Conservation (phyloP, 78 protist genomes). For the Monocercomonoides exilis region DNA sequence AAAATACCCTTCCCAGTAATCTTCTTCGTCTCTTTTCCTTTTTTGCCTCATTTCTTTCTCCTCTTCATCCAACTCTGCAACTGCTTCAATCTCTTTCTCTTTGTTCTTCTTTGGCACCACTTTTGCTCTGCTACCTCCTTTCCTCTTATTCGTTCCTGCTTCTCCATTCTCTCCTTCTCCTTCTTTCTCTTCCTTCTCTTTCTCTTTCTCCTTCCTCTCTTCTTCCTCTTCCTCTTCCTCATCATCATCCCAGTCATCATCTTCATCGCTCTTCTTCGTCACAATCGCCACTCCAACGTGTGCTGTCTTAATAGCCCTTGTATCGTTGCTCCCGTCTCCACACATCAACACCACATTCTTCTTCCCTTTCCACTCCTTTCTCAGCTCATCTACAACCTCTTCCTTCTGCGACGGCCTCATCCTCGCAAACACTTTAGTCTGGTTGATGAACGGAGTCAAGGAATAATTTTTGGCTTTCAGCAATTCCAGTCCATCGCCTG, state of each 20-base stretch:
- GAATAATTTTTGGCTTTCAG: neutral
- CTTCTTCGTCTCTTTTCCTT: too few species aligned
- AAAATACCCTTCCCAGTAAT: too few species aligned
- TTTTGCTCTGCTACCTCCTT: too few species aligned
- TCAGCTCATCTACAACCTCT: neutral
- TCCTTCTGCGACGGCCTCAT: neutral
- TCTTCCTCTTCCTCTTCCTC: neutral
- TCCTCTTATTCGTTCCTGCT: too few species aligned
- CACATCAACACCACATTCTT: conserved; percentile 90
- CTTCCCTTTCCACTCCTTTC: conserved; percentile 41
- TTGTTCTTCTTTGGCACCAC: too few species aligned
- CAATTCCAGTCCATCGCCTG: neutral
- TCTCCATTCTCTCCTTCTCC: too few species aligned
- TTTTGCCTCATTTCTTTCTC: too few species aligned
- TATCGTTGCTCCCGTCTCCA: conserved; percentile 99
- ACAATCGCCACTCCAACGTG: conserved; percentile 70
- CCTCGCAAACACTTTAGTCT: neutral
- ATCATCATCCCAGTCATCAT: neutral
- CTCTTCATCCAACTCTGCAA: too few species aligned
- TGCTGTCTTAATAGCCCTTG: conserved; percentile 97
- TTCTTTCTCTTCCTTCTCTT: neutral
- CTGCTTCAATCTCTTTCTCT: too few species aligned
- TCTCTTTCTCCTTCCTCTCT: neutral
- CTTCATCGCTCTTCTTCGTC: neutral
- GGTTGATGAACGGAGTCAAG: neutral